Conservation (phyloP, 768 basidiomycete genomes). For the Mycena rebaudengoi region DNA sequence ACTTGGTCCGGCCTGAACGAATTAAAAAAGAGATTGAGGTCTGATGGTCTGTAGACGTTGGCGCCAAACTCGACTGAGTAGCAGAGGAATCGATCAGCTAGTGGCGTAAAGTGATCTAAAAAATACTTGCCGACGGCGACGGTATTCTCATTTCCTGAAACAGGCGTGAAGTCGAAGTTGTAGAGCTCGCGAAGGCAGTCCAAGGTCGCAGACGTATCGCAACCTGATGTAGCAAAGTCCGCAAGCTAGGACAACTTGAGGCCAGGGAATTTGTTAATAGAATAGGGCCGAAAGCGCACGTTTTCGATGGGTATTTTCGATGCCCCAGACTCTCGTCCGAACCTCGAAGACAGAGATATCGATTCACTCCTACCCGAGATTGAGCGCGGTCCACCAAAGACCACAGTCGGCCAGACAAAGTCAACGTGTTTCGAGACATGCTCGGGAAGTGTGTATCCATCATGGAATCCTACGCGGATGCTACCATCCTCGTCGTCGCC, state of each 20-base stretch:
- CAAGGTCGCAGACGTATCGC: conserved; percentile 10
- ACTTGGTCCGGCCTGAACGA: conserved; percentile 10
- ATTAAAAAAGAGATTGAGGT: conserved; percentile 18
- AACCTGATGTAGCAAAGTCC: not conserved
- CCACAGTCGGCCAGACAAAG: conserved; percentile 16
- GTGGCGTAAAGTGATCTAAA: not conserved
- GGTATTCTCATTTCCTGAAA: conserved; percentile 11
- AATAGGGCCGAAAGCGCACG: not conserved
- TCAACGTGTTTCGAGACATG: conserved; percentile 18
- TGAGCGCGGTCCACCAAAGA: conserved; percentile 6
- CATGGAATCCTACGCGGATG: conserved; percentile 12
- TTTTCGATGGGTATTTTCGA: conserved; percentile 13
- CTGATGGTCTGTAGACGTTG: conserved; percentile 11
- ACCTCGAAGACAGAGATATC: not conserved
- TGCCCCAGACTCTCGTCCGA: conserved; percentile 18
- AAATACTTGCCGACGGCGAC: conserved; percentile 8
- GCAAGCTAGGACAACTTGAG: not conserved
- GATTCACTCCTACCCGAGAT: conserved; percentile 2
- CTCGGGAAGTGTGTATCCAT: conserved; percentile 16
- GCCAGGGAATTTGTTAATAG: not conserved
- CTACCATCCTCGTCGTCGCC: conserved; percentile 9
- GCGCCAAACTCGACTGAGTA: conserved; percentile 13
- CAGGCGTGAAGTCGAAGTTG: conserved; percentile 19
- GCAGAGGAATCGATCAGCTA: not conserved
- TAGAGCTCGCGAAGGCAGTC: conserved; percentile 19